Percentiles rank a stretch among this genome's conserved stretches.
phyloP scores from a whole-genome alignment of 1,284 basidiomycete species.

The Tilletia caries region DNA sequence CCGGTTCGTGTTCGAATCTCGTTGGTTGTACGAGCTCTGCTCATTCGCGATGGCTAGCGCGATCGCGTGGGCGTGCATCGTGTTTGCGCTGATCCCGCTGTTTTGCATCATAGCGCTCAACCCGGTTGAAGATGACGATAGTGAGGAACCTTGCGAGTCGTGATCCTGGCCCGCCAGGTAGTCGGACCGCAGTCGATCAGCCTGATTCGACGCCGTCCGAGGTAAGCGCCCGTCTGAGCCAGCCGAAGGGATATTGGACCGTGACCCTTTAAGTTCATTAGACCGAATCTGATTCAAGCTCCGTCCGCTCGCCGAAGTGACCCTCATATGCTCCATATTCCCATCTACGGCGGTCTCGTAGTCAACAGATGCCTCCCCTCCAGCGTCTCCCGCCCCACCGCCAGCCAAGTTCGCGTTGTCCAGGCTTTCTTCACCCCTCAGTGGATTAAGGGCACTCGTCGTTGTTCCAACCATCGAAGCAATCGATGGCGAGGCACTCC shows the following conservation, averaged over 20 bases:
- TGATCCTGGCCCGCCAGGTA: not conserved
- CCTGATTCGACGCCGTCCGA: not conserved
- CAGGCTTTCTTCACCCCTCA: not conserved
- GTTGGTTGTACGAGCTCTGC: conserved; percentile 50
- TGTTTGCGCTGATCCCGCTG: not conserved
- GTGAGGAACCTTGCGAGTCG: conserved; percentile 2
- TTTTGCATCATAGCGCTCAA: not conserved
- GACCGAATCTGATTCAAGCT: not conserved
- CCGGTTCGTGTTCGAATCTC: conserved; percentile 80
- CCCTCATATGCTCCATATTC: conserved; percentile 1
- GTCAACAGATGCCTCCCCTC: not conserved
- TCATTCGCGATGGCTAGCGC: conserved; percentile 4
- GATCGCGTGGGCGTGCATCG: conserved; percentile 8
- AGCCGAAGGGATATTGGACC: not conserved
- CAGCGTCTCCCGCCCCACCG: too few relatives aligned
- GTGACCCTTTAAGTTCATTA: not conserved
- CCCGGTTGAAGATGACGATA: not conserved
- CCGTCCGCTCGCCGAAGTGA: not conserved
- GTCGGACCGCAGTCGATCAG: not conserved
- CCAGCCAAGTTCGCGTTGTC: too few relatives aligned
- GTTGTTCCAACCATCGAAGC: not conserved
- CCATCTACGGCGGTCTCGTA: not conserved
- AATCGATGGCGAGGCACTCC: conserved; percentile 1
- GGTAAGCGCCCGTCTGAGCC: not conserved
- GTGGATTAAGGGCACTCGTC: not conserved